Base-by-base conservation (phyloP, 164 flowering plant genomes). In the Sextonia rubra region DNA sequence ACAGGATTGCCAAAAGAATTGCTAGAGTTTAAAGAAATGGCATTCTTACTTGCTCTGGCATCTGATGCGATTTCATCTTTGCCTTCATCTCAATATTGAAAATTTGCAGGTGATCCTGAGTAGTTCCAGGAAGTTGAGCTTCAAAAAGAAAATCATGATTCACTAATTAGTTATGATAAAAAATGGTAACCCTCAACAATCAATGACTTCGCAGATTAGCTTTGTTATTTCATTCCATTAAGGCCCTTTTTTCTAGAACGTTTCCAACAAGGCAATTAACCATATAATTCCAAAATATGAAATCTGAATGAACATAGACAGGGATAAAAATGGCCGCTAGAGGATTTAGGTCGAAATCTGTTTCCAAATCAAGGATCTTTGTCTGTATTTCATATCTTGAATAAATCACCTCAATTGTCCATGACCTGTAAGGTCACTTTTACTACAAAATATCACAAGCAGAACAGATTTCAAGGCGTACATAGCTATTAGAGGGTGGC, bases 101-200 rank as follows among this genome's bases (percentile, higher is more conserved):
- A 78, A 96, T 93, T 80, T 96, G 98, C 60, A 96, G 71, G 80
- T 96, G 98, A 75, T 96, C 99, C 80, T 96, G 97, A 66, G 92
- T 91, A 4, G 97, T 92, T 73, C 99, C 99, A 20, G 91, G 93
- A 73, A 93, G 86, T 93, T 91, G 95, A 75, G 98, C 99, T 96
- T 75, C 87, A 90, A 76, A 78, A 17, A 69, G 22, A 74, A 76
- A 20, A 61, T 49, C 20, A 73, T 6, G 60, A 56, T 12, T 74
- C 56, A 73, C 78, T 27, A 82, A 70, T 32, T 71, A 75, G 23
- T 69, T 47, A 27, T 49, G 6, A 65, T 14, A 58, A 20, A 9
- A n/a, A 61, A 32, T 7, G 27, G 47, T 3, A 65, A 3, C 47
- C 22, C 15, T 37, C 49, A 3, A 4, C 12, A 49, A 26, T 47